Conservation (phyloP, 306 rosid species). For the Cicer bijugum region DNA sequence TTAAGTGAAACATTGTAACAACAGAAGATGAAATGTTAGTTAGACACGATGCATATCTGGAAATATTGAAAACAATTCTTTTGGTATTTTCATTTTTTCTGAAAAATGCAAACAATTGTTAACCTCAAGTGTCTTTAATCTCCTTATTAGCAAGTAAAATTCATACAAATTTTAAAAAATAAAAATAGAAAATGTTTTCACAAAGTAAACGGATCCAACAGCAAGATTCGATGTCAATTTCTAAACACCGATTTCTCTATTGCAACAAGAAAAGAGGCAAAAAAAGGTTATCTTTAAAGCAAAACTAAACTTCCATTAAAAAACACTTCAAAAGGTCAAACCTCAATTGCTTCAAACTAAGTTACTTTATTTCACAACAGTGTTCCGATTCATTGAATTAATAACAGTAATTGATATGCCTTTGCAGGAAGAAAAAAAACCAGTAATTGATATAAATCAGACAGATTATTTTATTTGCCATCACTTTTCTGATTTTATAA, state of each 20-base stretch:
- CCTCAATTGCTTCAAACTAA: constrained; percentile 20
- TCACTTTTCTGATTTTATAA: constrained; percentile 26
- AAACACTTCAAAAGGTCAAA: constrained; percentile 43
- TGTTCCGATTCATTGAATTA: constrained; percentile 21
- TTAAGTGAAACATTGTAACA: too few relatives aligned
- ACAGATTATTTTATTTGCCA: constrained; percentile 18
- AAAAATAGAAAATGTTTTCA: too few relatives aligned
- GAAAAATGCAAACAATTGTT: too few relatives aligned
- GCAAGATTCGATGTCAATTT: constrained; percentile 34
- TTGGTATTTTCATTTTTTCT: too few relatives aligned
- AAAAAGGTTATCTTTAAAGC: constrained; percentile 48
- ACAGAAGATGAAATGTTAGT: too few relatives aligned
- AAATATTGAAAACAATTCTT: too few relatives aligned
- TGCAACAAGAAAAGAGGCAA: constrained; percentile 31
- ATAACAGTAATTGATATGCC: neutral
- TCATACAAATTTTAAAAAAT: too few relatives aligned
- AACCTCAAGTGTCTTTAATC: too few relatives aligned
- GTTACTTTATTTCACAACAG: neutral
- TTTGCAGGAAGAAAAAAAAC: too few relatives aligned
- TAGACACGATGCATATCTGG: too few relatives aligned
- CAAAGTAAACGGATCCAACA: neutral
- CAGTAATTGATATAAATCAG: constrained; percentile 5
- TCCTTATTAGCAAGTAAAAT: too few relatives aligned
- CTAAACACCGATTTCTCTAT: constrained; percentile 27
- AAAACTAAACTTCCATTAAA: constrained; percentile 35